Base-by-base conservation (phyloP, 164 flowering plant genomes). In the Malania oleifera region DNA sequence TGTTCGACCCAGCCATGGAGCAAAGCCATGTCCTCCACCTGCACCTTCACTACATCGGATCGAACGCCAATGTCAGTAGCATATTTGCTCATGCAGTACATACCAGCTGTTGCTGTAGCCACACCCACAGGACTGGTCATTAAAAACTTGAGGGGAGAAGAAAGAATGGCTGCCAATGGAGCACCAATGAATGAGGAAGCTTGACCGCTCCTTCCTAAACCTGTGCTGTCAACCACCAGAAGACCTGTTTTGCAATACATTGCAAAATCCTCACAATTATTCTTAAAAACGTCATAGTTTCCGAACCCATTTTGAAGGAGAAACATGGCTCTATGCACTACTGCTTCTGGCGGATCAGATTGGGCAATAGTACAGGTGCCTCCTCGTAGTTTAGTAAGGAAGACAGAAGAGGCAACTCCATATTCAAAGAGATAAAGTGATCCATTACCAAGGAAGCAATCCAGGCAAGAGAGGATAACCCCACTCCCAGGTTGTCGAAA, bases 181-280 rank as follows among this genome's bases (percentile, higher is more conserved):
- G 68, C 77, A 28, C 71, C 71, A 1, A 75, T 54, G 19, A 67
- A 23, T 0, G 78, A 66, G 0, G 54, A 52, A 5, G 75, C 76
- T 54, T 78, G 80, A 4, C 82, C 80, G 23, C 82, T 78, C 67
- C 69, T 67, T 5, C 74, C 73, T 15, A 76, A 34, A n/a, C 44
- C 54, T 35, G 68, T 65, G 24, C 62, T 56, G 37, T 72, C 63
- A 17, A 47, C 34, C 3, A 65, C 63, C 22, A 69, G 68, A 39
- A 69, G 66, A 19, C 80, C 80, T 0, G 82, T 78, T 57, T 75
- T 78, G 64, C 82, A 78, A 37, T 75, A 78, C 18, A 71, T 56
- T 22, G 80, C 67, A 29, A 78, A 78, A 44, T 78, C 80, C 56
- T 78, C 82, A 23, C 76, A 78, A 59, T 78, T 78, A 55, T 71